These are phyloP conservation scores for Yarrowia bubula DNA, from an alignment of 805 yeast species.

Conservation along the genomic window DNA sequence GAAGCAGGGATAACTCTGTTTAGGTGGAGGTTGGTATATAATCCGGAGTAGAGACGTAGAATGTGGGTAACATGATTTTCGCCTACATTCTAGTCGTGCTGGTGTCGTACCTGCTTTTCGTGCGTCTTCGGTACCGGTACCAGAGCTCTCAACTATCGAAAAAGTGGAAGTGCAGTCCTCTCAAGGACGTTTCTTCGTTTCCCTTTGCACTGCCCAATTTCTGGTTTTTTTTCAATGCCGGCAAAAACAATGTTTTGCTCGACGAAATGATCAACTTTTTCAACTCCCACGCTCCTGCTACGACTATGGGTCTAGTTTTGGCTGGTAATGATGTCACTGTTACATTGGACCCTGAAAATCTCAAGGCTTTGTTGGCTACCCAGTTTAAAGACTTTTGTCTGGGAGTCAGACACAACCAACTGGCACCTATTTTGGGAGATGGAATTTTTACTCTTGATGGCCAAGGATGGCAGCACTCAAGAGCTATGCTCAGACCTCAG, in stretches of 20 bases:
- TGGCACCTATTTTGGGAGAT: conserved; percentile 39
- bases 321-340: conserved; percentile 17
- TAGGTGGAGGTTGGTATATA: conserved; percentile 5
- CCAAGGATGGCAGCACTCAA: conserved; percentile 41
- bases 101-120: not conserved
- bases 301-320: not conserved
- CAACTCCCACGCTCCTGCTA: not conserved
- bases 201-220: not conserved
- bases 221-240: not conserved
- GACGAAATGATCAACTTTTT: not conserved
- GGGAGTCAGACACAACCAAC: conserved; percentile 34
- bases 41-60: no score
- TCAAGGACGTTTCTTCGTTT: not conserved
- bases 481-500: conserved; percentile 42
- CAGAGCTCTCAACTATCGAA: not conserved
- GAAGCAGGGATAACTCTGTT: not conserved
- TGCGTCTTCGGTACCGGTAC: not conserved
- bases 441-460: conserved; percentile 43
- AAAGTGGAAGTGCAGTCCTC: not conserved
- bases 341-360: conserved; percentile 39
- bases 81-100: not conserved
- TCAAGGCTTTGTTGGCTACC: conserved; percentile 39
- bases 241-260: not conserved
- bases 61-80: no score
- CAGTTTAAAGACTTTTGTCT: conserved; percentile 38